These are phyloP conservation scores for Flaveria sonorensis DNA, from an alignment of 129 eudicot species.

Conservation along the genomic window DNA sequence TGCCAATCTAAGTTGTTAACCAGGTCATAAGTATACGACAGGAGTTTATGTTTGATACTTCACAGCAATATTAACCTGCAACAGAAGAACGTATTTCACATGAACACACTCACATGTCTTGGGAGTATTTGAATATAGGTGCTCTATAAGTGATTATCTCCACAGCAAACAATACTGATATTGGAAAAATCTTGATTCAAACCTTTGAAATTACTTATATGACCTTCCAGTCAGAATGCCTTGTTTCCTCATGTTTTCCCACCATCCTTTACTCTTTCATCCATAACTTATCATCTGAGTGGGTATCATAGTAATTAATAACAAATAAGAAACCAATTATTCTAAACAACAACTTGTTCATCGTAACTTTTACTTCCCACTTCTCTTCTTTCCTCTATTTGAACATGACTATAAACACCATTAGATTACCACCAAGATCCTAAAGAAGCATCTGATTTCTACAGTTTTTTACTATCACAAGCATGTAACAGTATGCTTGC, in stretches of 20 bases:
- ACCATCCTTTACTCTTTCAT: slow-evolving; percentile 20
- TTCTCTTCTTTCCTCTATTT: slow-evolving; percentile 4
- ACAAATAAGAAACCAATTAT: neutral
- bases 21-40: neutral
- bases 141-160: neutral
- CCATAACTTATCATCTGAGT: slow-evolving; percentile 8
- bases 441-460: neutral
- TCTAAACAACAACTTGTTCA: slow-evolving; percentile 10
- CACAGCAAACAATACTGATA: neutral
- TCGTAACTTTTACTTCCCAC: neutral
- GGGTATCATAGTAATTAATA: neutral
- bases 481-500: neutral
- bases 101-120: neutral
- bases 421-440: neutral
- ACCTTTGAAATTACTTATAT: slow-evolving; percentile 25
- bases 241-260: slow-evolving; percentile 7
- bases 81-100: neutral
- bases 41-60: neutral
- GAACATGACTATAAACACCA: neutral
- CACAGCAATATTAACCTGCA: neutral
- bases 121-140: neutral
- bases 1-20: slow-evolving; percentile 11
- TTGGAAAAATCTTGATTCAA: neutral
- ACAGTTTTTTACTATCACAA: neutral
- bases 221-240: slow-evolving; percentile 1